phyloP scores from a whole-genome alignment of 129 eudicot species.

The Ambrosia artemisiifolia region DNA sequence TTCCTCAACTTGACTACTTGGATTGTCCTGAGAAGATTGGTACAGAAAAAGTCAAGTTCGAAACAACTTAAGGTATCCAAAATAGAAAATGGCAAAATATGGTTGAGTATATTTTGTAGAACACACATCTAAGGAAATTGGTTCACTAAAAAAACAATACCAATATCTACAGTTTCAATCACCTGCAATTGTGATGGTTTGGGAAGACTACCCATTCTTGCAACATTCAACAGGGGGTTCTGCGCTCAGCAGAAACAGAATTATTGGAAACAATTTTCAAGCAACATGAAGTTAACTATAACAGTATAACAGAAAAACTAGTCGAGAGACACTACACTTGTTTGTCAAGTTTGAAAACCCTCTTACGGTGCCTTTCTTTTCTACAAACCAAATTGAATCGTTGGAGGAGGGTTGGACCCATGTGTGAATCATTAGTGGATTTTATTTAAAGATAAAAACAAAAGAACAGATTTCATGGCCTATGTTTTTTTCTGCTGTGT shows the following conservation, averaged over 20 bases:
- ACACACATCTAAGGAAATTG: background rate
- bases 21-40: slow-evolving; percentile 53
- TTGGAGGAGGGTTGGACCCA: too few relatives aligned
- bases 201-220: slow-evolving; percentile 18
- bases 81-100: background rate
- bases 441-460: slow-evolving; percentile 29
- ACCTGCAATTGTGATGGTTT: slow-evolving; percentile 46
- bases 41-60: background rate
- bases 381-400: too few relatives aligned
- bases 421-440: background rate
- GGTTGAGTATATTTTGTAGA: slow-evolving; percentile 8
- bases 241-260: slow-evolving; percentile 24
- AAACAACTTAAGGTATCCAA: slow-evolving; percentile 4
- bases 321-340: background rate
- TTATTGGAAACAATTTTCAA: slow-evolving; percentile 7
- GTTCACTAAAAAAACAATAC: slow-evolving; percentile 14
- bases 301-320: background rate
- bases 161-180: slow-evolving; percentile 17
- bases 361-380: too few relatives aligned
- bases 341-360: background rate
- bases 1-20: slow-evolving; percentile 52
- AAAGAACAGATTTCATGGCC: slow-evolving; percentile 34
- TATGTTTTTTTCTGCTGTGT: background rate
- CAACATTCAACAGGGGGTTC: slow-evolving; percentile 46
- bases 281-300: slow-evolving; percentile 2